phyloP scores from a whole-genome alignment of 2,329 filamentous ascomycete species.

The Trichophaea hybrida region DNA sequence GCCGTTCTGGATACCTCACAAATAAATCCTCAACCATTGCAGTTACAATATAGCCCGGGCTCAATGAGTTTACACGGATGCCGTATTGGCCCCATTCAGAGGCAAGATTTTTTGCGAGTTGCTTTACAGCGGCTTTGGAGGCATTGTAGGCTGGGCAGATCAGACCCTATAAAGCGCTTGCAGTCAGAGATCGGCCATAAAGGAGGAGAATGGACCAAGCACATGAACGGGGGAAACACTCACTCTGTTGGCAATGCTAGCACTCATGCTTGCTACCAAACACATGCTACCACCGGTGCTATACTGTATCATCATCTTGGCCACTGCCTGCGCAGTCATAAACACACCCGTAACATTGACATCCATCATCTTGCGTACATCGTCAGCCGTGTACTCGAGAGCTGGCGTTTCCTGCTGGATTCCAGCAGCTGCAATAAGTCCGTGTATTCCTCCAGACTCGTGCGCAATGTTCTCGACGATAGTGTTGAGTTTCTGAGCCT shows the following conservation, averaged over 20 bases:
- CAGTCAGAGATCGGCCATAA: background rate
- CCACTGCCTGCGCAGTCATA: conserved; percentile 79
- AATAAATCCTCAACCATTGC: conserved; percentile 61
- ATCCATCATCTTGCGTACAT: conserved; percentile 62
- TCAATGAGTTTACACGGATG: conserved; percentile 69
- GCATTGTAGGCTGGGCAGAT: conserved; percentile 60
- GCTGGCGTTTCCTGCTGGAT: conserved; percentile 75
- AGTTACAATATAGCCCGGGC: conserved; percentile 64
- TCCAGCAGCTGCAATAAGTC: conserved; percentile 54
- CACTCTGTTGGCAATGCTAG: conserved; percentile 51
- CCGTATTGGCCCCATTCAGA: conserved; percentile 56
- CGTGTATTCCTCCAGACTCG: conserved; percentile 54
- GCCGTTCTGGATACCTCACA: conserved; percentile 42
- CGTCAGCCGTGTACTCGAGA: conserved; percentile 62
- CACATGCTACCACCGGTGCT: conserved; percentile 44
- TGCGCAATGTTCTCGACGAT: conserved; percentile 52
- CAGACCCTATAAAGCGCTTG: conserved; percentile 39
- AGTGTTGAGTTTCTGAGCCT: conserved; percentile 38
- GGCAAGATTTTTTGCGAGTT: conserved; percentile 55
- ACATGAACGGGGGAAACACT: conserved; percentile 27
- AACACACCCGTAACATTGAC: conserved; percentile 77
- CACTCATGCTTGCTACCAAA: conserved; percentile 55
- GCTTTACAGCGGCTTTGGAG: conserved; percentile 58
- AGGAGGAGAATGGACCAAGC: background rate
- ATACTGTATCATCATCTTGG: conserved; percentile 49